Base-by-base conservation (phyloP, 1,139 yeast genomes). In the Insectozyma bohioensis region DNA sequence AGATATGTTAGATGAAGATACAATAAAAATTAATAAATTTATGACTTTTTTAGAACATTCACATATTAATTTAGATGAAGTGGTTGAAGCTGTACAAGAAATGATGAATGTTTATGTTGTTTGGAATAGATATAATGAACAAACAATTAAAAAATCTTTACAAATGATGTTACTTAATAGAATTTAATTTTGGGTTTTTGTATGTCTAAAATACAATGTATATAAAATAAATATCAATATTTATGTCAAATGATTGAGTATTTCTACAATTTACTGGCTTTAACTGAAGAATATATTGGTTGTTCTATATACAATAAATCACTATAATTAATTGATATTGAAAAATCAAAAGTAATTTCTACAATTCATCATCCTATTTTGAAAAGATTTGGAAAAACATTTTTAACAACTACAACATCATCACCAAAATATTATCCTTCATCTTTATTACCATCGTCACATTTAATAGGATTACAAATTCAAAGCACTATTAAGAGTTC, bases 61-160 rank as follows among this genome's bases (percentile, higher is more conserved):
- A 11, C 90, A 85, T 44, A 75, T 88, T 9, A 84, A 87, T 50
- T 57, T 87, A 24, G 85, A 79, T 40, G 83, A 83, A 49, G 79
- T 86, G 4, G 78, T 83, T 30, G 94, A 85, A 43, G 80, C 87
- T 6, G 78, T 86, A 29, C 96, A 88, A 52, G 95, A 87, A 46
- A 63, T 87, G 54, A 68, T 88, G 31, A 78, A 84, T 6, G 60
- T 88, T 3, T 88, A 88, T 53, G 90, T 84, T 31, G 71, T 78
- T 9, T 88, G 97, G 97, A 90, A 85, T 45, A 57, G 78, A 16
- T 88, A 85, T 50, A 88, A 85, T 49, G 97, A 88, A 52, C 56
- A 48, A 19, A 49, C 46, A 12, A 68, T 67, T 24, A 65, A 65
- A 36, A 63, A 64, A 43, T 63, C 72, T 4, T 47, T 70, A 23